A percentile compares a stretch with the other conserved stretches of the same genome.
Evolutionary conservation across 306 rosid species (phyloP).

Genomic region (Prunus mongolica): DNA sequence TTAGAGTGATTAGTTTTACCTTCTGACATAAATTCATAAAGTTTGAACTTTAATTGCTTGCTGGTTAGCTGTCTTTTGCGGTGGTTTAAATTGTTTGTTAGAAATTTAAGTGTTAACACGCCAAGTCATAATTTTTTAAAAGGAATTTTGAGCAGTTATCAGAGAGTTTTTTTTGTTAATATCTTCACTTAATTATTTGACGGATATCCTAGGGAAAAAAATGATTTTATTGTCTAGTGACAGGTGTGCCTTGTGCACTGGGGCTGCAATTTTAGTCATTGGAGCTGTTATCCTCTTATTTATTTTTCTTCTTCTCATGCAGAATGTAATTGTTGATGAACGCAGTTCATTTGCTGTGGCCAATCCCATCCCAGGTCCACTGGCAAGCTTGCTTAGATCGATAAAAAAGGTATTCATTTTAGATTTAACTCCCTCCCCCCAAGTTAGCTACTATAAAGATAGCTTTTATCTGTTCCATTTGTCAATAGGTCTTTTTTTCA

Average conservation of each 20-base stretch:
- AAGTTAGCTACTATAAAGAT: background rate
- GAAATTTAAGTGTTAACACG: background rate
- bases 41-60: background rate
- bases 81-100: background rate
- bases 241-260: background rate
- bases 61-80: background rate
- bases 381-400: constrained; percentile 53
- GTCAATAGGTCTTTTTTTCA: background rate
- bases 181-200: background rate
- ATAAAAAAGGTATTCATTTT: constrained; percentile 50
- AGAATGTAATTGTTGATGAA: constrained; percentile 86
- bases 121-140: background rate
- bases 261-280: background rate
- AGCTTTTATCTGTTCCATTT: background rate
- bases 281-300: background rate
- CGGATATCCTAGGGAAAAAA: background rate
- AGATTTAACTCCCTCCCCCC: background rate
- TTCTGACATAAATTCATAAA: background rate
- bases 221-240: background rate
- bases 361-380: constrained; percentile 72
- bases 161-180: too few species aligned
- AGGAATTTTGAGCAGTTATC: background rate
- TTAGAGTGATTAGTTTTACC: constrained; percentile 3
- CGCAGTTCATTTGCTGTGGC: constrained; percentile 88
- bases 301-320: constrained; percentile 22